Conservation (phyloP, 2,329 filamentous ascomycete genomes). For the Stemphylium beticola region DNA sequence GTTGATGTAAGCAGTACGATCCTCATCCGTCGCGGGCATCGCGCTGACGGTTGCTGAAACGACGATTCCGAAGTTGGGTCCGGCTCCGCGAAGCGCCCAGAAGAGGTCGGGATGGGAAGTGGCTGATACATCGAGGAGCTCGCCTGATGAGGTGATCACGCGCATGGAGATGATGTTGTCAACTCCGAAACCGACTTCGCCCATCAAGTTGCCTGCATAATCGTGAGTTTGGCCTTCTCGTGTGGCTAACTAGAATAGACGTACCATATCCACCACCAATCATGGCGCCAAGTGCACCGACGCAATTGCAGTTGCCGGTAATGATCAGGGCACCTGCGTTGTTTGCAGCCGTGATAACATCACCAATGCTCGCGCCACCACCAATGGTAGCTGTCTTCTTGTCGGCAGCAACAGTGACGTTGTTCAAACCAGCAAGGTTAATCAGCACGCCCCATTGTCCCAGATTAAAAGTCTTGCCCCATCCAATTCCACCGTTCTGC, state of each 20-base stretch:
- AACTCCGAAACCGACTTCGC: constrained; percentile 60
- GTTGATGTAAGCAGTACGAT: constrained; percentile 36
- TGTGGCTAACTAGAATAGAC: not conserved
- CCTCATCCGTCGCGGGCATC: constrained; percentile 31
- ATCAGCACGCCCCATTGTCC: constrained; percentile 36
- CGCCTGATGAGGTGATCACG: constrained; percentile 36
- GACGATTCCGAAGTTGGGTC: constrained; percentile 45
- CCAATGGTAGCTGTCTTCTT: constrained; percentile 35
- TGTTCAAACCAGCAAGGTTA: constrained; percentile 35
- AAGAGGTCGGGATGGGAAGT: constrained; percentile 41
- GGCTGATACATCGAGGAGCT: constrained; percentile 38
- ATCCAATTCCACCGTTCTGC: constrained; percentile 39
- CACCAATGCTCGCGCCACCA: constrained; percentile 47
- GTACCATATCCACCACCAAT: constrained; percentile 61
- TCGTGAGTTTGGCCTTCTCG: not conserved
- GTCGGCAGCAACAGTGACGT: constrained; percentile 29
- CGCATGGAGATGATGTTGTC: constrained; percentile 53
- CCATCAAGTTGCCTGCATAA: constrained; percentile 55
- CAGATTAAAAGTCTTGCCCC: constrained; percentile 33
- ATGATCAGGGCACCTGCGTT: constrained; percentile 40
- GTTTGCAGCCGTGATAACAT: constrained; percentile 46
- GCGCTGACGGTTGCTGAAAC: constrained; percentile 48
- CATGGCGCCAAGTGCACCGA: constrained; percentile 37
- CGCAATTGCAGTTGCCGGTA: constrained; percentile 44
- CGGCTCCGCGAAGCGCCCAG: constrained; percentile 47